Base-by-base conservation (phyloP, 257 asterid genomes). In the Petunia secreta region DNA sequence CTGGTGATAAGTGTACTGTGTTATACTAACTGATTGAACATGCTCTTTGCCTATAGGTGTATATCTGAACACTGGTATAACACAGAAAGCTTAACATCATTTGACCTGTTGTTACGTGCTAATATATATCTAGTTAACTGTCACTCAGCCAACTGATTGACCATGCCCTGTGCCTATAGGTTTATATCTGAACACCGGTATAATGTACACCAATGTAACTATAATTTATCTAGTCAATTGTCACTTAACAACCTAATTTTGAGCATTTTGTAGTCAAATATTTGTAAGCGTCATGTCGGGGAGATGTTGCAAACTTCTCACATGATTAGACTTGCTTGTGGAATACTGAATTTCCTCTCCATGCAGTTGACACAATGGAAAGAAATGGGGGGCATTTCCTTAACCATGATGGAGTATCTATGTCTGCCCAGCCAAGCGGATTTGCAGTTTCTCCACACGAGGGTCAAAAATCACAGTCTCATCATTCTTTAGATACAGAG, bases 351-450 rank as follows among this genome's bases (percentile, higher is more conserved):
- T 83, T 81, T 86, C 43, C 55, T 79, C 74, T 64, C 41, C 87
- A 80, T 84, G 85, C 84, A 75, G 78, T 76, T 43, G 88, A 75
- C 68, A 75, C 82, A 66, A 81, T 82, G 53, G 84, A 83, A 43
- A 65, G 75, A 75, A 73, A 65, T 66, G 59, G 63, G 78, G 83
- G 77, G 68, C 80, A 80, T 85, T 52, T 80, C 80, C 71, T 58
- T 63, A 71, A 57, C 75, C 85, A 48, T 39, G 77, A 55, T 73
- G 83, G 78, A 68, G 79, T 81, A 53, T 81, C 85, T 64, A 79
- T 79, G 66, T 80, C 39, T 77, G 83, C 86, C 55, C 79, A 76
- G 73, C 79, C 87, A 68, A 79, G 87, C 80, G 89, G 16, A 73
- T 73, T 80, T 16, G 58, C 80, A 71, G 14, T 64, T 64, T 78